Conservation (phyloP, 225 moss, liverwort and hornwort species). For the Asterella californica region DNA sequence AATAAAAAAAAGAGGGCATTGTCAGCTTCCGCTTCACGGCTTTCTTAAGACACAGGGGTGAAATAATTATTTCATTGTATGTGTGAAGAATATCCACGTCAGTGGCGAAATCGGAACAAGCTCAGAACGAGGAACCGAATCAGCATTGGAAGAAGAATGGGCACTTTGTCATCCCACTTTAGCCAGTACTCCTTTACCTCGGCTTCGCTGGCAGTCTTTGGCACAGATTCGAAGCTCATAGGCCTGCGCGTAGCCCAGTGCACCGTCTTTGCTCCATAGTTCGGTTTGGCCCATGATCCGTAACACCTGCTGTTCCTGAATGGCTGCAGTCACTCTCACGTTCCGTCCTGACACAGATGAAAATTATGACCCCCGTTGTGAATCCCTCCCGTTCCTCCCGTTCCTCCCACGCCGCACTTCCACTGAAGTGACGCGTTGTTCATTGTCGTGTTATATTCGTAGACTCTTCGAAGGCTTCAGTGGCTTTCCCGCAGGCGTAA, state of each 20-base stretch:
- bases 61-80: background rate
- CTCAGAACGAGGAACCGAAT: background rate
- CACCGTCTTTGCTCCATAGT: background rate
- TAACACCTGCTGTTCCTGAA: background rate
- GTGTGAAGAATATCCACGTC: background rate
- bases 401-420: background rate
- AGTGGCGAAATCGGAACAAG: background rate
- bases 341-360: background rate
- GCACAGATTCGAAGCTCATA: background rate
- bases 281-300: background rate
- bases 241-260: background rate
- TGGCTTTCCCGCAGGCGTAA: background rate
- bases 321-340: background rate
- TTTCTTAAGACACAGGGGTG: background rate
- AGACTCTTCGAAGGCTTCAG: background rate
- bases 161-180: background rate
- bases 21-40: background rate
- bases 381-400: background rate
- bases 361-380: background rate
- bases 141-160: background rate
- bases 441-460: background rate
- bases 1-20: background rate
- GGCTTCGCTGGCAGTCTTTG: background rate
- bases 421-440: background rate
- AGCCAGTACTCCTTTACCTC: background rate